These are phyloP conservation scores for Bryum argenteum DNA, from an alignment of 225 moss, liverwort and hornwort genomes.

Conservation along the genomic window DNA sequence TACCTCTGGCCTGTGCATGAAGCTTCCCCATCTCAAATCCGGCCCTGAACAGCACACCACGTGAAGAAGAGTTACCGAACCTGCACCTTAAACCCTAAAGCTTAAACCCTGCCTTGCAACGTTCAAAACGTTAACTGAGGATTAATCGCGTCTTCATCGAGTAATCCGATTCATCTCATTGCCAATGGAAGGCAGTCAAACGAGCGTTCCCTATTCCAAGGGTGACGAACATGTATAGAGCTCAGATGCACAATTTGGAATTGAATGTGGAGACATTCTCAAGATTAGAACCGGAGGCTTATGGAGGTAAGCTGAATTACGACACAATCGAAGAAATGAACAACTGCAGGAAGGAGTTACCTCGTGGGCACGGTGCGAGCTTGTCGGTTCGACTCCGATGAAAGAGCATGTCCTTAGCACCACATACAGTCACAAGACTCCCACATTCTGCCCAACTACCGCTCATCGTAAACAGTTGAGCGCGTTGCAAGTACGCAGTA, in stretches of 20 bases:
- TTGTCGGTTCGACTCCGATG: constrained; percentile 64
- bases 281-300: not conserved
- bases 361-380: constrained; percentile 71
- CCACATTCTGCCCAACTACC: constrained; percentile 32
- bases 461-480: constrained; percentile 44
- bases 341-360: constrained; percentile 35
- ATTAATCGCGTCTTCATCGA: too few species aligned
- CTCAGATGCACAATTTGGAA: not conserved
- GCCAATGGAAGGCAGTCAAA: too few species aligned
- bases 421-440: constrained; percentile 45
- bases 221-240: too few species aligned
- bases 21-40: constrained; percentile 22
- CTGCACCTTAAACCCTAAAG: too few species aligned
- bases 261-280: not conserved
- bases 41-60: constrained; percentile 28
- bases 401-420: constrained; percentile 59
- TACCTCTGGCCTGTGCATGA: constrained; percentile 6
- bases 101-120: not conserved
- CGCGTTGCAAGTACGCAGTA: constrained; percentile 57
- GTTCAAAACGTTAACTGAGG: too few species aligned
- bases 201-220: too few species aligned
- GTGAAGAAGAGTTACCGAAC: not conserved
- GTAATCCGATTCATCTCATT: too few species aligned
- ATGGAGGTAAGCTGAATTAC: not conserved
- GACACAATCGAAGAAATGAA: not conserved